These are phyloP conservation scores for Eimeria praecox DNA, from an alignment of 169 alveolate species.

Conservation along the genomic window DNA sequence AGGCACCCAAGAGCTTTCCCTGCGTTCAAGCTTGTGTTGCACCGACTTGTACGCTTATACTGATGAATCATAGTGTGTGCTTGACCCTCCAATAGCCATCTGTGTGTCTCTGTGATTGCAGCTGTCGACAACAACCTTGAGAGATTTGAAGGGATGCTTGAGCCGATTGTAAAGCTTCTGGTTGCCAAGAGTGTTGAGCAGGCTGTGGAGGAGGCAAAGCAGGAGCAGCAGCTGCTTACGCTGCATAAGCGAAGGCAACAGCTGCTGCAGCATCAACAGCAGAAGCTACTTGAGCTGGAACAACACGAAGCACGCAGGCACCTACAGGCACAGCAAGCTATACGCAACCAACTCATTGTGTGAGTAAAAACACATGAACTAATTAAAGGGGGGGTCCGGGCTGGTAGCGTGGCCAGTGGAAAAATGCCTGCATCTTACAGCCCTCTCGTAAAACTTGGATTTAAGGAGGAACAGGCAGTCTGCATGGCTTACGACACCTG, in stretches of 20 bases:
- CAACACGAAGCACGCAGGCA: constrained; percentile 38
- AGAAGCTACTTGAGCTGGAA: constrained; percentile 40
- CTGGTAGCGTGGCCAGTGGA: not conserved
- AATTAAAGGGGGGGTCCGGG: not conserved
- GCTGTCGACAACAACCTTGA: constrained; percentile 40
- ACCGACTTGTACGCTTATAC: not conserved
- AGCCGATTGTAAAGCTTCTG: constrained; percentile 49
- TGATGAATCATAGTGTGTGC: not conserved
- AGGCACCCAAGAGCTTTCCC: not conserved
- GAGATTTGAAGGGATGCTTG: constrained; percentile 42
- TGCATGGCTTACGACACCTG: not conserved
- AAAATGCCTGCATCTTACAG: not conserved
- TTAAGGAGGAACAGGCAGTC: not conserved
- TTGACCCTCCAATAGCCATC: not conserved
- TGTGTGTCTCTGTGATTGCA: not conserved
- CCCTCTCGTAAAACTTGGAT: not conserved
- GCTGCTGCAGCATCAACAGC: constrained; percentile 51
- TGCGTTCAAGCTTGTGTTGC: not conserved
- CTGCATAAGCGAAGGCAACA: constrained; percentile 40
- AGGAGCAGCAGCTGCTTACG: constrained; percentile 61
- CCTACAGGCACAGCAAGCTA: constrained; percentile 32
- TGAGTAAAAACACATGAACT: not conserved
- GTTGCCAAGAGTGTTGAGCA: constrained; percentile 60
- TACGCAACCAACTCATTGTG: not conserved
- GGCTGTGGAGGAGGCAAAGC: constrained; percentile 53